Evolutionary conservation across 192 early-diverging fungal genomes (phyloP).

Genomic region (Mortierella claussenii): DNA sequence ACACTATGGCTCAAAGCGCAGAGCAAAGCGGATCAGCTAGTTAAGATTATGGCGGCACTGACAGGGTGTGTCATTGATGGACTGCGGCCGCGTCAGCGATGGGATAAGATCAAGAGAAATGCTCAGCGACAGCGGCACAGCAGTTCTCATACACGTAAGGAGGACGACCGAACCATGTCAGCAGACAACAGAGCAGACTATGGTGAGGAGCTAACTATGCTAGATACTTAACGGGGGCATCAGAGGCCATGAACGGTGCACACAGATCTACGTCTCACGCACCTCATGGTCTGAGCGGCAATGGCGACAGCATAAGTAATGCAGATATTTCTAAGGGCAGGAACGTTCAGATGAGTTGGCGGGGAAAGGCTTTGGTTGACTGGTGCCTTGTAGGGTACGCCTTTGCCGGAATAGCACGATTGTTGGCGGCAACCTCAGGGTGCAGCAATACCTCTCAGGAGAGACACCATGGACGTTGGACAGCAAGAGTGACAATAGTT

Average conservation of each 20-base stretch:
- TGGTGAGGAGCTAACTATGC: constrained; percentile 5
- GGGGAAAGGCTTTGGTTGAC: constrained; percentile 29
- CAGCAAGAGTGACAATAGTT: constrained; percentile 7
- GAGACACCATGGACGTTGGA: constrained; percentile 38
- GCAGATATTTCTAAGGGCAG: too few species aligned
- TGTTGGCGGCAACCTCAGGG: constrained; percentile 7
- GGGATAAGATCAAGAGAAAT: constrained; percentile 48
- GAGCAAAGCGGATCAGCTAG: constrained; percentile 66
- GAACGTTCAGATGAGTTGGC: constrained; percentile 6
- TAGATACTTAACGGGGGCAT: constrained; percentile 32
- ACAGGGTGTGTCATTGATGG: constrained; percentile 55
- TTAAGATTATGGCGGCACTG: constrained; percentile 66
- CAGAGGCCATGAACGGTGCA: constrained; percentile 12
- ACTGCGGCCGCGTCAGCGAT: constrained; percentile 58
- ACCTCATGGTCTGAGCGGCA: background rate
- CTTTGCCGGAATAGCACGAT: constrained; percentile 16
- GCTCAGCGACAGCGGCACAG: constrained; percentile 16
- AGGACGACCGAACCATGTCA: constrained; percentile 4
- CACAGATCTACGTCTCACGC: background rate
- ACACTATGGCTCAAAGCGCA: constrained; percentile 67
- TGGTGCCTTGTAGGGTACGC: constrained; percentile 36
- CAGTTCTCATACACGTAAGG: background rate
- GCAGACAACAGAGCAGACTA: constrained; percentile 20
- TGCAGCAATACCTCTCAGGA: background rate
- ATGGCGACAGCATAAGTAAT: too few species aligned